Percentiles rank a stretch among this genome's conserved stretches.
Evolutionary conservation across 2,329 filamentous ascomycete species (phyloP).

Genomic region (Xenosphaeropsis pyriputrescens): DNA sequence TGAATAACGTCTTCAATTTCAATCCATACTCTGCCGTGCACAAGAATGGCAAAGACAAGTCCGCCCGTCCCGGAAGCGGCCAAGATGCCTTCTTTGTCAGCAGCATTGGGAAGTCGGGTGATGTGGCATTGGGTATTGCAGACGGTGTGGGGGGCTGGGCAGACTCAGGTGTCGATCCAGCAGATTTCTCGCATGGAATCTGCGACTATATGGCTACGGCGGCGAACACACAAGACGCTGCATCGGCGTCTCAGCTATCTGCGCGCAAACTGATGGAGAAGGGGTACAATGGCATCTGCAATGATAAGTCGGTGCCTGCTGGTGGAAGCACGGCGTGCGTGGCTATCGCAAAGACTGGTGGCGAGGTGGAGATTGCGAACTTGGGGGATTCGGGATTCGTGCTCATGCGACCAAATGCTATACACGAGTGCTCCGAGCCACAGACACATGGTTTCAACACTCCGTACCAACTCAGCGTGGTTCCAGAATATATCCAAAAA

Average conservation of each 20-base stretch:
- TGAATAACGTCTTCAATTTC: slow-evolving; percentile 60
- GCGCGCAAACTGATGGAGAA: slow-evolving; percentile 63
- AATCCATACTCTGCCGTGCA: slow-evolving; percentile 45
- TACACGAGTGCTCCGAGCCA: slow-evolving; percentile 68
- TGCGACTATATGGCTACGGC: slow-evolving; percentile 84
- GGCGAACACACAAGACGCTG: slow-evolving; percentile 28
- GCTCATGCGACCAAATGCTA: slow-evolving; percentile 70
- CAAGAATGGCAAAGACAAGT: slow-evolving; percentile 36
- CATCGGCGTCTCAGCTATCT: slow-evolving; percentile 26
- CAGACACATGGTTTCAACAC: slow-evolving; percentile 98
- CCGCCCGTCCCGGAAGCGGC: slow-evolving; percentile 59
- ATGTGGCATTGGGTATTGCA: slow-evolving; percentile 75
- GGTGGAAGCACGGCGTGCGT: slow-evolving; percentile 89
- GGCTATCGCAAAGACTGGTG: slow-evolving; percentile 59
- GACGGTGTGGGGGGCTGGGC: slow-evolving; percentile 95
- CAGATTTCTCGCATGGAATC: slow-evolving; percentile 86
- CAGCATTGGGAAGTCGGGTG: slow-evolving; percentile 54
- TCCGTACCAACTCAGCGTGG: slow-evolving; percentile 82
- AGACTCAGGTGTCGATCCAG: slow-evolving; percentile 82
- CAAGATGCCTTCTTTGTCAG: slow-evolving; percentile 95
- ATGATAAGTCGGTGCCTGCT: slow-evolving; percentile 57
- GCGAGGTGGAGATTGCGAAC: slow-evolving; percentile 77
- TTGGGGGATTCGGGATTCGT: slow-evolving; percentile 91
- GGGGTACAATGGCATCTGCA: slow-evolving; percentile 71
- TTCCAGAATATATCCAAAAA: slow-evolving; percentile 64